Evolutionary conservation across 1,139 yeast species (phyloP).

Genomic region (Suhomyces panamericanus): DNA sequence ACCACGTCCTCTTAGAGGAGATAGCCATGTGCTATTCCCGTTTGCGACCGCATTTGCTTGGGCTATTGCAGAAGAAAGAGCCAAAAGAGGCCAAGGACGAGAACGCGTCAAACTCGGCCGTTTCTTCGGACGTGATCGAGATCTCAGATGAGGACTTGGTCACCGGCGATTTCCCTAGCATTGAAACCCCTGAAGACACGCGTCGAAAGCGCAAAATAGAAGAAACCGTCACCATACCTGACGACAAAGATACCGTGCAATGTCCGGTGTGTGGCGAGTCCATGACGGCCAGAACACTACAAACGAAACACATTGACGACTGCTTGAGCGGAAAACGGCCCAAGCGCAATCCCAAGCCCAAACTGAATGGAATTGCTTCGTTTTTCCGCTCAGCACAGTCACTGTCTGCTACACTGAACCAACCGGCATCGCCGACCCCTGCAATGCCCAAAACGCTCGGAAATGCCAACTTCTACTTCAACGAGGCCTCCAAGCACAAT

Average conservation of each 20-base stretch:
- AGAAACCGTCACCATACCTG: conserved; percentile 15
- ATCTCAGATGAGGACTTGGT: conserved; percentile 15
- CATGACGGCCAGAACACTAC: conserved; percentile 59
- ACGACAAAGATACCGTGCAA: conserved; percentile 36
- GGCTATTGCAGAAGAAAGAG: conserved; percentile 18
- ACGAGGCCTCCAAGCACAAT: conserved; percentile 30
- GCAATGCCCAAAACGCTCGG: conserved; percentile 14
- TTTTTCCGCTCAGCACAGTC: conserved; percentile 26
- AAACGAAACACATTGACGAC: conserved; percentile 67
- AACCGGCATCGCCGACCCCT: conserved; percentile 2
- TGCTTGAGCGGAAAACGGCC: conserved; percentile 49
- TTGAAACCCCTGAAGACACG: conserved; percentile 6
- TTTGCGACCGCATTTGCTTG: conserved; percentile 42
- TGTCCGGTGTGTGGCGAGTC: conserved; percentile 72
- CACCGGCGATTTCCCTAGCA: not conserved
- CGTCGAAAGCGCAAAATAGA: conserved; percentile 10
- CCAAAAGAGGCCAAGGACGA: not conserved
- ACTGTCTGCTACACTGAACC: not conserved
- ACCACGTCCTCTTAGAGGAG: conserved; percentile 74
- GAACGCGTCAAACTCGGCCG: not conserved
- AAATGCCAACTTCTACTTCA: conserved; percentile 35
- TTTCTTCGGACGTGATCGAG: conserved; percentile 21
- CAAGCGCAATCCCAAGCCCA: conserved; percentile 6
- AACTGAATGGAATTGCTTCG: conserved; percentile 29
- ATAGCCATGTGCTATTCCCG: conserved; percentile 55